phyloP scores from a whole-genome alignment of 805 yeast genomes.

The Ogataea henricii region DNA sequence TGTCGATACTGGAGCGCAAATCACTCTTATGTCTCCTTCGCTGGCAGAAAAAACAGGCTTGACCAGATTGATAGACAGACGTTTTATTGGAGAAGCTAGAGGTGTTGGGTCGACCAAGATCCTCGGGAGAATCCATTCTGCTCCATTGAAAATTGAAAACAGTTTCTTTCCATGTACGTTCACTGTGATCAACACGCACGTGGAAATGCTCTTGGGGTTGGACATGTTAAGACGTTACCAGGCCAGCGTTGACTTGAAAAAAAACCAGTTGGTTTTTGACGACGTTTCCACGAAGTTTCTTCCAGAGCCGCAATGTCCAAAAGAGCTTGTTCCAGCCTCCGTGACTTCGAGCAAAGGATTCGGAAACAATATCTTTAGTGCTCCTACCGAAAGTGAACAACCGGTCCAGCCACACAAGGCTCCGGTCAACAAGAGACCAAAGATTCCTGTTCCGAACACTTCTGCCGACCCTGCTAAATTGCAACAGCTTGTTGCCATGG shows the following conservation, averaged over 20 bases:
- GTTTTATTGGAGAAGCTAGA: conserved; percentile 79
- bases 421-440: conserved; percentile 18
- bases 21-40: conserved; percentile 77
- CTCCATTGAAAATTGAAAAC: conserved; percentile 76
- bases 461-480: conserved; percentile 33
- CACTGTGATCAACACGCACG: conserved; percentile 68
- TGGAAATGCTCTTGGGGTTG: conserved; percentile 80
- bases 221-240: conserved; percentile 91
- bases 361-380: conserved; percentile 39
- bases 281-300: conserved; percentile 72
- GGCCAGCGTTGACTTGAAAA: conserved; percentile 73
- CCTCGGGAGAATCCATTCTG: conserved; percentile 84
- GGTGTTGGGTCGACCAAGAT: conserved; percentile 88
- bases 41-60: conserved; percentile 76
- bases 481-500: conserved; percentile 59
- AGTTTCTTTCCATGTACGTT: conserved; percentile 66
- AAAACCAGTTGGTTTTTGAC: conserved; percentile 68
- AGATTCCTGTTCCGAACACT: conserved; percentile 25
- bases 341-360: conserved; percentile 25
- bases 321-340: conserved; percentile 24
- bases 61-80: conserved; percentile 69
- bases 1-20: conserved; percentile 96
- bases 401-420: conserved; percentile 1
- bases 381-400: conserved; percentile 3
- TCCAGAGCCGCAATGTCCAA: conserved; percentile 69